Evolutionary conservation across 176 grass and related monocot genomes (phyloP), one percentile per base, ranked within the genome.

Genomic region (Aegilops bicornis): DNA sequence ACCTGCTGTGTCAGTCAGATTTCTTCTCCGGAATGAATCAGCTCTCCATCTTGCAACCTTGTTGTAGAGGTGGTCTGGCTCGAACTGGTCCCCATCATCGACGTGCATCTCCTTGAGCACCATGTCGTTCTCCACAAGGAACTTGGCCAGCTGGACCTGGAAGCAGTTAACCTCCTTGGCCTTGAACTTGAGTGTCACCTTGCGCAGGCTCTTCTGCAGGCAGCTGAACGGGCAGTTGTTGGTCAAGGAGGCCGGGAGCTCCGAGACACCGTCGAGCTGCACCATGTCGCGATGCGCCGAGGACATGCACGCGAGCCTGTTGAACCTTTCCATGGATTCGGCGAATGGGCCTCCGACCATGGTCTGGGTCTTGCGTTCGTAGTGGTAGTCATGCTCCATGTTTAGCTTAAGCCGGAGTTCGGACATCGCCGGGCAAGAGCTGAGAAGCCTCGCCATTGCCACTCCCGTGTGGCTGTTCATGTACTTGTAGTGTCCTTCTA

Each of bases 71-170:
- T 77, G 73, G 15, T 77, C 47, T 4, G 2, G 5, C 1, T 9
- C 56, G 27, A 77, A 54, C 45, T 52, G 74, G 4, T 15, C 25
- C 2, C 45, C 74, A 9, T 76, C 24, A 29, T 54, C 7, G 7
- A 76, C 7, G 3, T 76, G 45, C 73, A 76, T 76, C 43, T 76
- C 43, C 25, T 31, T 16, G 8, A 52, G 73, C 15, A 2, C 7
- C 45, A 76, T 76, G 73, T 45, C 24, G 25, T 54, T 76, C 45
- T 54, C 73, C 25, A 31, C 73, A 16, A 52, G 45, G 15, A 76
- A 76, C 73, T 54, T 76, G 73, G 73, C 45, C 45, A 76, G 73
- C 73, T 76, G 73, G 15, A 19, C 73, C 25, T 76, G 12, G 27
- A 76, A 76, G 27, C 45, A 54, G 43, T 76, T 52, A 1, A 54